These are phyloP conservation scores for Alternaria ventricosa DNA, from an alignment of 2,329 filamentous ascomycete genomes.

Conservation along the genomic window DNA sequence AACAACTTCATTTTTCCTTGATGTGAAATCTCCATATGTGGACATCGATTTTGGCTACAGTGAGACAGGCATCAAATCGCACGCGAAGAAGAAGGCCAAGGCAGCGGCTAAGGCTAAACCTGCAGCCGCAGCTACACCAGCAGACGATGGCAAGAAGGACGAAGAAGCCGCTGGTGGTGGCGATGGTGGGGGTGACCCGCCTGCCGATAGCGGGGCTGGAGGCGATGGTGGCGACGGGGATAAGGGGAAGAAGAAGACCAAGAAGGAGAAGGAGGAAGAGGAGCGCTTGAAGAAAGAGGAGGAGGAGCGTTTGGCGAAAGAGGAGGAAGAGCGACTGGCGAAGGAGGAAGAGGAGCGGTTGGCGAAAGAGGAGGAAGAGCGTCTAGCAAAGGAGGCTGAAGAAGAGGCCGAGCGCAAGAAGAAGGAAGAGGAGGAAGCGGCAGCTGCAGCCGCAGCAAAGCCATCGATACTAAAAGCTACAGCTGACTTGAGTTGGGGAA, in stretches of 20 bases:
- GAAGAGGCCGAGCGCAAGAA: conserved; percentile 48
- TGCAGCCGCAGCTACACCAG: conserved; percentile 37
- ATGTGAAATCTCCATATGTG: conserved; percentile 44
- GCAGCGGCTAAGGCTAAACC: conserved; percentile 43
- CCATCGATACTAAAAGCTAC: conserved; percentile 31
- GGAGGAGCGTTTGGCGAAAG: conserved; percentile 48
- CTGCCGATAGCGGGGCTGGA: conserved; percentile 44
- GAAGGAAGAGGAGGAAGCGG: conserved; percentile 45
- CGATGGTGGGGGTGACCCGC: conserved; percentile 44
- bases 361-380: conserved; percentile 40
- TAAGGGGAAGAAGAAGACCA: conserved; percentile 50
- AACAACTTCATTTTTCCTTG: conserved; percentile 36
- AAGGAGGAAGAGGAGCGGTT: conserved; percentile 48
- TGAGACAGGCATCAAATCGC: conserved; percentile 58
- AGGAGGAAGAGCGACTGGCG: conserved; percentile 43
- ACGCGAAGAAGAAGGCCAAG: conserved; percentile 60
- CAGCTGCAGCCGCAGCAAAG: conserved; percentile 34
- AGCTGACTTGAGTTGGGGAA: conserved; percentile 39
- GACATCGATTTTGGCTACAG: conserved; percentile 65
- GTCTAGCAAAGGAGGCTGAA: conserved; percentile 47
- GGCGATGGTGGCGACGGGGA: conserved; percentile 42
- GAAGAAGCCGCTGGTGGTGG: conserved; percentile 49
- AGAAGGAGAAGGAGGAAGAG: conserved; percentile 47
- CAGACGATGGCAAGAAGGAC: conserved; percentile 57
- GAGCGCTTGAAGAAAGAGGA: conserved; percentile 47